Evolutionary conservation across 176 grass and related monocot species (phyloP).

Genomic region (Bothriochloa decipiens): DNA sequence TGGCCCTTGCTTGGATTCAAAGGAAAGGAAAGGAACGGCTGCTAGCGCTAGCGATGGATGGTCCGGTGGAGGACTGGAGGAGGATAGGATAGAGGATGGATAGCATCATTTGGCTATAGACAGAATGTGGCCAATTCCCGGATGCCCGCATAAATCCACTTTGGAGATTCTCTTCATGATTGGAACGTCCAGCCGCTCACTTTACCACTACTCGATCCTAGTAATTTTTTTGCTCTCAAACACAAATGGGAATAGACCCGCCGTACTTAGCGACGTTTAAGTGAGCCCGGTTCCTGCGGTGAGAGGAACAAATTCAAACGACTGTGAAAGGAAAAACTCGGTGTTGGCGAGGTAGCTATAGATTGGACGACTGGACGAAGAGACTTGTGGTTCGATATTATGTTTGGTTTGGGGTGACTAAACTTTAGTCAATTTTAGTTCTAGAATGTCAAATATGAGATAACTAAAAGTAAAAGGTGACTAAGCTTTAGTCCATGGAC

Average conservation of each 20-base stretch:
- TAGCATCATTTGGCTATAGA: constrained; percentile 7
- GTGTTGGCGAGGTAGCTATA: not conserved
- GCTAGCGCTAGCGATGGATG: not conserved
- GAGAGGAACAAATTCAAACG: not conserved
- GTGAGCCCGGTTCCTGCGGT: not conserved
- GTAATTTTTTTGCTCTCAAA: not conserved
- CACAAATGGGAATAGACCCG: not conserved
- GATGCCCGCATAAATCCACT: constrained; percentile 46
- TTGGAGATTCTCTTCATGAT: constrained; percentile 48
- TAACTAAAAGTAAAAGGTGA: no score
- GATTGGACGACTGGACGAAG: not conserved
- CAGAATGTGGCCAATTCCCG: constrained; percentile 43
- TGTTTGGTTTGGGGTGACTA: no score
- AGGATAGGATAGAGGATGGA: not conserved
- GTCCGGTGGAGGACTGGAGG: not conserved
- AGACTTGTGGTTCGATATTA: not conserved
- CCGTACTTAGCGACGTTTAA: not conserved
- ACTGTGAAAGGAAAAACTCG: not conserved
- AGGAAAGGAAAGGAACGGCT: not conserved
- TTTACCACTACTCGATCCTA: not conserved
- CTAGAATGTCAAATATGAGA: no score
- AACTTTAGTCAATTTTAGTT: no score
- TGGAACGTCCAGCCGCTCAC: constrained; percentile 32
- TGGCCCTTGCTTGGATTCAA: constrained; percentile 34
- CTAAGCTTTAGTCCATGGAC: no score